phyloP scores from a whole-genome alignment of 148 eudicot genomes.

The Chenopodium quinoa region DNA sequence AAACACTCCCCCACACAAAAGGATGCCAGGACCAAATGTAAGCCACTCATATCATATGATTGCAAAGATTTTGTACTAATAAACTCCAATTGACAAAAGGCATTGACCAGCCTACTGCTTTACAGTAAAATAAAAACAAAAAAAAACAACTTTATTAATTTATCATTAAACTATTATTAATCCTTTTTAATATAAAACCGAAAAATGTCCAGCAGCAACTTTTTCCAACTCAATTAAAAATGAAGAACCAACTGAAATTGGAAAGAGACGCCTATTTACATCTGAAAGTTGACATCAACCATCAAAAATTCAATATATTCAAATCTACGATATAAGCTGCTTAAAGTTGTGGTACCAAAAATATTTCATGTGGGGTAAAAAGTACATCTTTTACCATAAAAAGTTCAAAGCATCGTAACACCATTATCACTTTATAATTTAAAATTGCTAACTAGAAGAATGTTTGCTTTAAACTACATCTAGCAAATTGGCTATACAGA shows the following conservation, averaged over 20 bases:
- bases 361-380: conserved; percentile 14
- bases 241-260: not conserved
- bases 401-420: not conserved
- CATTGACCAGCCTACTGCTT: not conserved
- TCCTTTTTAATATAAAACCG: not conserved
- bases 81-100: not conserved
- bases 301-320: not conserved
- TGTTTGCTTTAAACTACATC: not conserved
- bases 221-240: not conserved
- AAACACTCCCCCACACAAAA: not conserved
- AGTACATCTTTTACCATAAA: conserved; percentile 9
- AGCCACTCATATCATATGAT: not conserved
- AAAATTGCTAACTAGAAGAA: not conserved
- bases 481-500: not conserved
- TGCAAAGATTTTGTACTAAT: not conserved
- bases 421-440: not conserved
- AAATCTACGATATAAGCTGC: conserved; percentile 2
- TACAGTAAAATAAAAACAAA: not conserved
- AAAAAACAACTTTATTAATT: not conserved
- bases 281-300: not conserved
- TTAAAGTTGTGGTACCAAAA: not conserved
- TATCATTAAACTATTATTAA: not conserved
- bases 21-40: not conserved
- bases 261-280: not conserved
- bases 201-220: not conserved